These are phyloP conservation scores for Boehmeria nivea DNA, from an alignment of 306 rosid genomes.

Conservation along the genomic window DNA sequence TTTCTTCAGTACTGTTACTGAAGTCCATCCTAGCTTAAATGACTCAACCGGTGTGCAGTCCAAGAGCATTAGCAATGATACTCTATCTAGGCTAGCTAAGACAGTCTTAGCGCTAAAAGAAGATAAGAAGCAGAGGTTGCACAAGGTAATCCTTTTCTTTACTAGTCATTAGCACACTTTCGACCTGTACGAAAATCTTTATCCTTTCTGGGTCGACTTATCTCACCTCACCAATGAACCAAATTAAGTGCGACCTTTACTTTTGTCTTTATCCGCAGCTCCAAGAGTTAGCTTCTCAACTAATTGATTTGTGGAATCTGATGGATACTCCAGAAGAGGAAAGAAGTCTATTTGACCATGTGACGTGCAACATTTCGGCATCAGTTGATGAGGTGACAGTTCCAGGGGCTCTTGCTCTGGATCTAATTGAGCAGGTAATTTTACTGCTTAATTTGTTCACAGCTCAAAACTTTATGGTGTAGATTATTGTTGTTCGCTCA, in stretches of 20 bases:
- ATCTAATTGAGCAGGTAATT: conserved; percentile 82
- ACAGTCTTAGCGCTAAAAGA: conserved; percentile 64
- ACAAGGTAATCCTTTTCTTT: conserved; percentile 36
- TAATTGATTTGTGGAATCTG: conserved; percentile 95
- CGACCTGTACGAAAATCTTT: too few relatives aligned
- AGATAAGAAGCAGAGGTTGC: conserved; percentile 77
- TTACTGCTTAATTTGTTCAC: conserved; percentile 8
- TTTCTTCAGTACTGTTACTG: conserved; percentile 87
- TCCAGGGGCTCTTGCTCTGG: conserved; percentile 94
- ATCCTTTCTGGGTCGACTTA: background rate
- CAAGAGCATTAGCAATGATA: conserved; percentile 92
- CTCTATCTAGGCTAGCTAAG: conserved; percentile 80
- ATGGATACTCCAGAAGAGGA: conserved; percentile 94
- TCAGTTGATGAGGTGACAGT: conserved; percentile 94
- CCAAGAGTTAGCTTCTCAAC: conserved; percentile 88
- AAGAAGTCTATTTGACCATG: conserved; percentile 86
- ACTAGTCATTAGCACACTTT: background rate
- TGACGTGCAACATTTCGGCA: conserved; percentile 91
- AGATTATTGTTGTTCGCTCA: background rate
- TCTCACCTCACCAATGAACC: background rate
- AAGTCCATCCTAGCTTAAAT: conserved; percentile 94
- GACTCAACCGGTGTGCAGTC: conserved; percentile 88
- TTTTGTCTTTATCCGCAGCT: conserved; percentile 49
- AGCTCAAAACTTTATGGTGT: background rate
- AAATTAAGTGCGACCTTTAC: conserved; percentile 12